Conservation (phyloP, 768 basidiomycete genomes). For the Podaxis pistillaris region DNA sequence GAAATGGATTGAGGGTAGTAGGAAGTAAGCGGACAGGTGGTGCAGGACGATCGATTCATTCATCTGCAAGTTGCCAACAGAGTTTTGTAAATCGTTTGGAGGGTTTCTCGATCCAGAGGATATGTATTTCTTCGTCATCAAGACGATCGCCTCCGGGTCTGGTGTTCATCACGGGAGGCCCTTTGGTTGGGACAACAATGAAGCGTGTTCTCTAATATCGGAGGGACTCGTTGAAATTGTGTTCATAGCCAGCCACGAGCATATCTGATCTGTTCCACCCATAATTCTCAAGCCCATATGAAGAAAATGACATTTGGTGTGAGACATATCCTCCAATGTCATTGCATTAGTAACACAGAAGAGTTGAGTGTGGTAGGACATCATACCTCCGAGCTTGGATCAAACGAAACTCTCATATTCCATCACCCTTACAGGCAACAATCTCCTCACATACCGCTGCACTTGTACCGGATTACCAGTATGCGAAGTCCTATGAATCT, state of each 20-base stretch:
- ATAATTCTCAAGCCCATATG: conserved; percentile 79
- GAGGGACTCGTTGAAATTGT: conserved; percentile 75
- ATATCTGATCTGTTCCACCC: conserved; percentile 91
- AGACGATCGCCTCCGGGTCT: conserved; percentile 72
- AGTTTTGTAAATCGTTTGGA: conserved; percentile 84
- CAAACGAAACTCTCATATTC: conserved; percentile 90
- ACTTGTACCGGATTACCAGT: conserved; percentile 91
- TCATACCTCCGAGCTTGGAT: conserved; percentile 74
- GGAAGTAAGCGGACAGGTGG: conserved; percentile 76
- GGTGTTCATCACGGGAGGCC: conserved; percentile 53
- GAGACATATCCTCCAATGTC: conserved; percentile 72
- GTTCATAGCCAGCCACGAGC: conserved; percentile 81
- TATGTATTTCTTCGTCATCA: conserved; percentile 82
- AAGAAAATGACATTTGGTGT: conserved; percentile 67
- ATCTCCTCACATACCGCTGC: conserved; percentile 78
- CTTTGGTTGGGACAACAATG: conserved; percentile 84
- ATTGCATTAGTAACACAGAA: neutral
- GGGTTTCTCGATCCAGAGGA: conserved; percentile 89
- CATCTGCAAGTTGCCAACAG: conserved; percentile 72
- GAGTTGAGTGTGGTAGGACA: neutral
- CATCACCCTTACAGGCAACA: conserved; percentile 61
- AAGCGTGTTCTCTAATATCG: conserved; percentile 95
- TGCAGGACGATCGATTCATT: conserved; percentile 42
- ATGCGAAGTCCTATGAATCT: conserved; percentile 91
- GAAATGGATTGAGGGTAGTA: conserved; percentile 80